Percentiles rank a stretch among this genome's conserved stretches.
These are phyloP conservation scores for Pouteria glomerata DNA, from an alignment of 148 eudicot genomes.

Conservation along the genomic window DNA sequence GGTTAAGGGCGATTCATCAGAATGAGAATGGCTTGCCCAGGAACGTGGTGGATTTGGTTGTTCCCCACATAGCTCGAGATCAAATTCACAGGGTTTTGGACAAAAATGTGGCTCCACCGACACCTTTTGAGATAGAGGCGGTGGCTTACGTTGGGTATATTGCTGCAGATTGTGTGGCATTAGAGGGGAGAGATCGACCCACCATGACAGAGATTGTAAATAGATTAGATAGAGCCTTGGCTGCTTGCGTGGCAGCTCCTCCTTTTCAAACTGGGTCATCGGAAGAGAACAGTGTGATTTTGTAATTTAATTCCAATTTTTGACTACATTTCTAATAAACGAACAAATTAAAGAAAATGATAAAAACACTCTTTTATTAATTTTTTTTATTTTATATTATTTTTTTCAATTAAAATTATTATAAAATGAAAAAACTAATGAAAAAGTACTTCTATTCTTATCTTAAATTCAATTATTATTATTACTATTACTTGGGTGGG, in stretches of 20 bases:
- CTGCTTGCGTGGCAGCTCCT: slow-evolving; percentile 42
- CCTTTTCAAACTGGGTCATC: no score
- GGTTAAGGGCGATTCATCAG: slow-evolving; percentile 61
- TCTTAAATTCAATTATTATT: no score
- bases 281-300: no score
- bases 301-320: no score
- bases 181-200: slow-evolving; percentile 56
- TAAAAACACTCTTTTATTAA: no score
- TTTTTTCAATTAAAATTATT: no score
- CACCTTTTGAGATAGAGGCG: slow-evolving; percentile 76
- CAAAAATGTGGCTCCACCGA: slow-evolving; percentile 54
- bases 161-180: slow-evolving; percentile 62
- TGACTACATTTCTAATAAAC: no score
- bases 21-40: slow-evolving; percentile 69
- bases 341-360: no score
- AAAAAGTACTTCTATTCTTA: no score
- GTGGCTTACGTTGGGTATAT: slow-evolving; percentile 62
- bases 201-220: slow-evolving; percentile 60
- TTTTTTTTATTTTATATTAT: no score
- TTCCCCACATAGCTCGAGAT: slow-evolving; percentile 55
- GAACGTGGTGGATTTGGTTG: slow-evolving; percentile 63
- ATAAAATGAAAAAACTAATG: no score
- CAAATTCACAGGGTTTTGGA: slow-evolving; percentile 72
- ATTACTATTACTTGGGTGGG: no score
- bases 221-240: slow-evolving; percentile 58